phyloP scores from a whole-genome alignment of 2,329 filamentous ascomycete species.

The Epichloe typhina region DNA sequence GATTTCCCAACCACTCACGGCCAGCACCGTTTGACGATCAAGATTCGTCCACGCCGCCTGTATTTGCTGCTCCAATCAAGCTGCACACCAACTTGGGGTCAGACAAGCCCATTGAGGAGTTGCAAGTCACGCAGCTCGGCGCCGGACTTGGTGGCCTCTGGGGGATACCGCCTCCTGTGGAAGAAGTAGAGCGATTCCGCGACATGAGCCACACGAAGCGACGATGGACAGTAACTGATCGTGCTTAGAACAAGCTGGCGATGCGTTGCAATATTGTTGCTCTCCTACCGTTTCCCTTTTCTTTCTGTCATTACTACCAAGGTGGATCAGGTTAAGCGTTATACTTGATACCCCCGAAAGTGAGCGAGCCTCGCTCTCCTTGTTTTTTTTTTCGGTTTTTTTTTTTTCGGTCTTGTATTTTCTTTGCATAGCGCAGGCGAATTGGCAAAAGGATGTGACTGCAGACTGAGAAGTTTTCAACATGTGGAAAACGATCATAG shows the following conservation, averaged over 20 bases:
- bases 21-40: slow-evolving; percentile 2
- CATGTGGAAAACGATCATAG: too few relatives aligned
- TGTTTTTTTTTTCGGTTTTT: not conserved
- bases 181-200: slow-evolving; percentile 30
- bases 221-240: slow-evolving; percentile 43
- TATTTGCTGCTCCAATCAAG: slow-evolving; percentile 23
- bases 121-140: slow-evolving; percentile 22
- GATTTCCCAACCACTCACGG: not conserved
- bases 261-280: not conserved
- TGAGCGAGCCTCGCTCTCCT: not conserved
- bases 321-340: not conserved
- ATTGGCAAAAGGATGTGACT: not conserved
- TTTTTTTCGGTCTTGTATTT: not conserved
- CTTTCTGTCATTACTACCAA: not conserved
- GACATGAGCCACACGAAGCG: slow-evolving; percentile 36
- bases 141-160: slow-evolving; percentile 29
- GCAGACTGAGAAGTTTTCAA: too few relatives aligned
- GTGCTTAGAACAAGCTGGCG: slow-evolving; percentile 9
- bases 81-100: slow-evolving; percentile 19
- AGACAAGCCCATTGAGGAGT: slow-evolving; percentile 19
- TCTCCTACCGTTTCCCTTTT: not conserved
- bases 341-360: not conserved
- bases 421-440: slow-evolving; percentile 5
- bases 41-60: slow-evolving; percentile 13
- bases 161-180: slow-evolving; percentile 29